phyloP scores from a whole-genome alignment of 2,329 filamentous ascomycete species.

The Cordyceps tenuipes region DNA sequence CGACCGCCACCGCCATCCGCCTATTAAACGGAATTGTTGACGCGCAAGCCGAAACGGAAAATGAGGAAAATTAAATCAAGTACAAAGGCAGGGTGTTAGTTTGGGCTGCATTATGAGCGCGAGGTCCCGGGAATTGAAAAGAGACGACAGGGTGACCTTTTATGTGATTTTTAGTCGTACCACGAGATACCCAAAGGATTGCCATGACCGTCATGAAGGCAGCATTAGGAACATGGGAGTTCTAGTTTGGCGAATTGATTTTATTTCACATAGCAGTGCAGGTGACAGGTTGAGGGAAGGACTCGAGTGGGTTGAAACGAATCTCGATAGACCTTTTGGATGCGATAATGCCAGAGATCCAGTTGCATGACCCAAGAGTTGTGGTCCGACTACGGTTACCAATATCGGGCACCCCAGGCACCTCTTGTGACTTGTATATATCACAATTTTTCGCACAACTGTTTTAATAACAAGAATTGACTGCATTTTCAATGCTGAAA shows the following conservation, averaged over 20 bases:
- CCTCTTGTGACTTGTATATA: no score
- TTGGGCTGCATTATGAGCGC: slow-evolving; percentile 12
- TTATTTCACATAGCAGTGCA: background rate
- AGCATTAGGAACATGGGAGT: slow-evolving; percentile 8
- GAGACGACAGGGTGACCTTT: slow-evolving; percentile 5
- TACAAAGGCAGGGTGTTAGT: background rate
- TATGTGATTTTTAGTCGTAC: slow-evolving; percentile 10
- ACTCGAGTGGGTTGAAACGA: background rate
- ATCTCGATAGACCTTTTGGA: background rate
- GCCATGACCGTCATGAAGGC: slow-evolving; percentile 14
- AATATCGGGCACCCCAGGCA: no score
- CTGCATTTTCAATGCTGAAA: no score
- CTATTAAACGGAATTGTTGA: background rate
- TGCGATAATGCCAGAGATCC: background rate
- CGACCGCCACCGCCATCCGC: background rate
- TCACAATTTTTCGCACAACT: no score
- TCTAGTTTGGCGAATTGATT: slow-evolving; percentile 10
- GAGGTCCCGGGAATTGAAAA: slow-evolving; percentile 11
- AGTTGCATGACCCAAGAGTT: background rate
- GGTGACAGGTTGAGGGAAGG: no score
- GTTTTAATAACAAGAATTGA: no score
- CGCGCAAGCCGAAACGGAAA: background rate
- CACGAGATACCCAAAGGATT: slow-evolving; percentile 12
- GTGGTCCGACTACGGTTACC: background rate
- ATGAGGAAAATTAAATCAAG: background rate